phyloP scores from a whole-genome alignment of 2,329 filamentous ascomycete genomes.

The Dothidotthia symphoricarpi region DNA sequence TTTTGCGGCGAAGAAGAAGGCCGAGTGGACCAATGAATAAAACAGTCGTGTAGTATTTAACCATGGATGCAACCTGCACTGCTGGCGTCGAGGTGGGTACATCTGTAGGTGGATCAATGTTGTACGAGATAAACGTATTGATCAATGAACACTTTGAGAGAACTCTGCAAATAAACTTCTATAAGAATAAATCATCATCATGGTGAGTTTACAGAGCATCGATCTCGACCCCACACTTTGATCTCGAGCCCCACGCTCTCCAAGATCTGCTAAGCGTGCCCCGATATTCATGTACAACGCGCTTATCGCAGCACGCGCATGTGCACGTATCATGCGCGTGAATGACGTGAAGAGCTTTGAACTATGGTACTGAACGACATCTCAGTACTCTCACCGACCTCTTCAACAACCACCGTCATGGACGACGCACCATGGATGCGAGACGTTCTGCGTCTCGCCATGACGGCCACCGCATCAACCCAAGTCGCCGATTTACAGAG shows the following conservation, averaged over 20 bases:
- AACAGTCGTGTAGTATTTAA: not conserved
- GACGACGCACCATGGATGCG: conserved; percentile 20
- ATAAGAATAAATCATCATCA: too few relatives aligned
- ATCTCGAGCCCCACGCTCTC: not conserved
- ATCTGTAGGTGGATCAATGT: too few relatives aligned
- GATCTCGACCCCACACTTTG: too few relatives aligned
- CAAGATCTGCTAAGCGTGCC: conserved; percentile 10
- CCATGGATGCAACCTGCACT: too few relatives aligned
- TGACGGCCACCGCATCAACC: conserved; percentile 25
- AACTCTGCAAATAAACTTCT: too few relatives aligned
- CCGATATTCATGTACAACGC: conserved; percentile 1
- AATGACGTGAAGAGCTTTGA: conserved; percentile 16
- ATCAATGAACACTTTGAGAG: too few relatives aligned
- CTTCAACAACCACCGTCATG: conserved; percentile 8
- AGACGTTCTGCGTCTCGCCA: conserved; percentile 24
- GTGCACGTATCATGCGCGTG: conserved; percentile 2
- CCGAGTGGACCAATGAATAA: conserved; percentile 83
- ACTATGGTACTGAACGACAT: conserved; percentile 3
- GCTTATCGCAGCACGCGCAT: conserved; percentile 18
- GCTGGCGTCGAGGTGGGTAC: too few relatives aligned
- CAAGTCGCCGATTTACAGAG: conserved; percentile 14
- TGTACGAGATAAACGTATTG: too few relatives aligned
- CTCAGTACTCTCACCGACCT: conserved; percentile 1
- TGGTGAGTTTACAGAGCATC: too few relatives aligned
- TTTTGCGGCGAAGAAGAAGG: conserved; percentile 91